Percentiles rank a stretch among this genome's conserved stretches.
These are phyloP conservation scores for Fonsecaea nubica DNA, from an alignment of 2,329 filamentous ascomycete species.

Conservation along the genomic window DNA sequence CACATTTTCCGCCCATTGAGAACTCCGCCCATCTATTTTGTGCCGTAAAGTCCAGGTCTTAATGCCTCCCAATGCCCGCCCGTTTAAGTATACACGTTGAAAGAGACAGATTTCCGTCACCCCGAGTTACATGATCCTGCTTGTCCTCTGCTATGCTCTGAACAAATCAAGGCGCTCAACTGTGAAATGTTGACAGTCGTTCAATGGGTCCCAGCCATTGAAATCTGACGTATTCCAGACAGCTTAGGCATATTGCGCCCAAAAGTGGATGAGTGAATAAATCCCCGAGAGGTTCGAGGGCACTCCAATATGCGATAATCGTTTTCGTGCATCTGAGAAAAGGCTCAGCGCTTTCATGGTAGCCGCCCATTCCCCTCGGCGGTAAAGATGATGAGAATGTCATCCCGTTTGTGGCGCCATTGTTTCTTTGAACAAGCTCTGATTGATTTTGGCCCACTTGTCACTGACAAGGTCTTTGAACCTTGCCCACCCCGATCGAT, in stretches of 20 bases:
- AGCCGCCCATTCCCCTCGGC: neutral
- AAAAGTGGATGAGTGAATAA: neutral
- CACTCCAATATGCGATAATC: neutral
- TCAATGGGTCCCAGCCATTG: conserved; percentile 9
- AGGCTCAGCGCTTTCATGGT: neutral
- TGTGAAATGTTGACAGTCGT: conserved; percentile 5
- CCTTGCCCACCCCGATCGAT: conserved; percentile 80
- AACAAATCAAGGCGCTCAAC: neutral
- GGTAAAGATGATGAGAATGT: neutral
- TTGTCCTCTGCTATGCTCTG: neutral
- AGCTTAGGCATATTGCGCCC: neutral
- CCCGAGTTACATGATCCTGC: conserved; percentile 17
- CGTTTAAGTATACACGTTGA: conserved; percentile 16
- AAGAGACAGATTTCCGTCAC: conserved; percentile 1
- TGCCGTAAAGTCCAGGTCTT: conserved; percentile 5
- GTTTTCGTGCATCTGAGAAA: neutral
- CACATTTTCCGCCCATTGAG: neutral
- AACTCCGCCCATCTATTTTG: conserved; percentile 10
- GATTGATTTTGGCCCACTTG: conserved; percentile 20
- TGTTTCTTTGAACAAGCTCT: neutral
- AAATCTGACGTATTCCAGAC: neutral
- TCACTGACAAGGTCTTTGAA: conserved; percentile 46
- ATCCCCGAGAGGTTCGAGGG: neutral
- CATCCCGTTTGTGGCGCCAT: neutral
- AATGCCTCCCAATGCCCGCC: conserved; percentile 8